Conservation (phyloP, 176 grass and related monocot species). For the Eremochloa ophiuroides region DNA sequence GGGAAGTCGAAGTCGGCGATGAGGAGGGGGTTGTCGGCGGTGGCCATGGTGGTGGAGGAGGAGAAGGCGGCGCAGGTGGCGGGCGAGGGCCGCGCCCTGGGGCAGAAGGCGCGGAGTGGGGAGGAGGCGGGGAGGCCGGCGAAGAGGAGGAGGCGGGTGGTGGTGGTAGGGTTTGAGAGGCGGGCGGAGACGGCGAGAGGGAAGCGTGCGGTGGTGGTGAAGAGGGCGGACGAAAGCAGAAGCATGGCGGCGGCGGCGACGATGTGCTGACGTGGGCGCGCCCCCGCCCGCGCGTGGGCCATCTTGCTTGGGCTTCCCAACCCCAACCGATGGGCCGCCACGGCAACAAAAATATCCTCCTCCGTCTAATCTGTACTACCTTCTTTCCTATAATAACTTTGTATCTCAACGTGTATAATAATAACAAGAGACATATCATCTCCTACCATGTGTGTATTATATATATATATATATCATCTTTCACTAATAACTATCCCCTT, state of each 20-base stretch:
- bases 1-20: constrained; percentile 68
- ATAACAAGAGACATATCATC: no score
- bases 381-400: no score
- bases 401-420: no score
- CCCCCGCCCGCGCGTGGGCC: neutral
- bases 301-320: neutral
- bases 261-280: neutral
- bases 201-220: neutral
- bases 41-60: neutral
- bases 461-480: no score
- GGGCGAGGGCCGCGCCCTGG: constrained; percentile 12
- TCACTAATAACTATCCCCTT: no score
- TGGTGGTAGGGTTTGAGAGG: constrained; percentile 20
- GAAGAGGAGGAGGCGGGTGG: constrained; percentile 9
- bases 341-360: neutral
- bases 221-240: constrained; percentile 1
- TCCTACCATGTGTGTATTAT: no score
- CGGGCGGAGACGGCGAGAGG: constrained; percentile 18
- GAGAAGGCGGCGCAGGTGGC: constrained; percentile 36
- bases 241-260: neutral
- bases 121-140: constrained; percentile 42
- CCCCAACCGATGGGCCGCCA: neutral
- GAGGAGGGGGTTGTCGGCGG: constrained; percentile 57
- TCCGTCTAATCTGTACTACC: no score
- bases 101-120: constrained; percentile 56